phyloP scores from a whole-genome alignment of 2,329 filamentous ascomycete species.

The Ophiosphaerella korrae region DNA sequence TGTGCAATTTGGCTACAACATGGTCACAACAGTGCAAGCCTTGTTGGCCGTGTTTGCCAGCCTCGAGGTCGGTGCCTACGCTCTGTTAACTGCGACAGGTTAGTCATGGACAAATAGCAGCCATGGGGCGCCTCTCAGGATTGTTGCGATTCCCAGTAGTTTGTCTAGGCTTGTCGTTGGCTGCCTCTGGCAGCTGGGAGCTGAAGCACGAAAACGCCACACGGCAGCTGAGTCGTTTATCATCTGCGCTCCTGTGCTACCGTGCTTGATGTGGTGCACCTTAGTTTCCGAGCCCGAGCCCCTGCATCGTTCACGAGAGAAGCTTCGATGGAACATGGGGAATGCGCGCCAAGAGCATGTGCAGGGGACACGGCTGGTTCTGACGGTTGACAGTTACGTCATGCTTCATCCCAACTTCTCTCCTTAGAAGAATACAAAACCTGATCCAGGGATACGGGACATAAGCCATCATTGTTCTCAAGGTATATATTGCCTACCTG shows the following conservation, averaged over 20 bases:
- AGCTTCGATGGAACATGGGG: background rate
- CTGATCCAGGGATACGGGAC: constrained; percentile 8
- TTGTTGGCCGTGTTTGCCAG: constrained; percentile 15
- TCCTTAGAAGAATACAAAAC: constrained; percentile 8
- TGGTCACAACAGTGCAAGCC: constrained; percentile 20
- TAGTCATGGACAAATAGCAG: constrained; percentile 1
- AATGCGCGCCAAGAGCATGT: background rate
- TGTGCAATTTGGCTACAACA: background rate
- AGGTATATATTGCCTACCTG: background rate
- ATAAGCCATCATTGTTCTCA: background rate
- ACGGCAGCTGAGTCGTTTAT: constrained; percentile 1
- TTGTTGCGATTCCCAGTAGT: no score
- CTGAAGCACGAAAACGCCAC: constrained; percentile 1
- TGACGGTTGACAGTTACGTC: constrained; percentile 19
- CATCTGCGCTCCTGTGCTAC: background rate
- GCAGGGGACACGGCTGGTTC: constrained; percentile 8
- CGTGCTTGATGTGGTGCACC: no score
- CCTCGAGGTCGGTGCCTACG: constrained; percentile 10
- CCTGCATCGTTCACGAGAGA: background rate
- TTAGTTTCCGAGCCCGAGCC: background rate
- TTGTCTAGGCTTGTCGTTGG: background rate
- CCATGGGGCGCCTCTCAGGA: background rate
- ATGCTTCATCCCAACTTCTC: constrained; percentile 16
- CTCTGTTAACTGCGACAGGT: constrained; percentile 2
- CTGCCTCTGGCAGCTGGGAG: background rate